These are phyloP conservation scores for Geranomyces michiganensis DNA, from an alignment of 192 early-diverging fungal genomes.

Conservation along the genomic window DNA sequence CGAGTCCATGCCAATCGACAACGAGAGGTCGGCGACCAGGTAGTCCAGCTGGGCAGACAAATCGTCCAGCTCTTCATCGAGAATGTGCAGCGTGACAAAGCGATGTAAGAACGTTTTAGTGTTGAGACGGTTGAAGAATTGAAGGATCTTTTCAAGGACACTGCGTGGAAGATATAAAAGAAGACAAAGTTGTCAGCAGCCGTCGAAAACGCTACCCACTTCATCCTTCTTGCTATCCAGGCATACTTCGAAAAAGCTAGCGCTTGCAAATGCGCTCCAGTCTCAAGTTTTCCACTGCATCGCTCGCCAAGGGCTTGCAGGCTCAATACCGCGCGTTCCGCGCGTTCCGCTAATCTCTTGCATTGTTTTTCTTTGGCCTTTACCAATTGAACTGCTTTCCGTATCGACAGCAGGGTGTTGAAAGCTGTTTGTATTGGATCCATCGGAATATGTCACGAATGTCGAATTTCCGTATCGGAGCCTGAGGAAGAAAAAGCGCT, in stretches of 20 bases:
- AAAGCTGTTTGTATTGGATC: conserved; percentile 9
- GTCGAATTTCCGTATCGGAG: no score
- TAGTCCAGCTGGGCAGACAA: not conserved
- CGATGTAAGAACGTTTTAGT: conserved; percentile 13
- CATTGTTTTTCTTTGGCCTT: conserved; percentile 7
- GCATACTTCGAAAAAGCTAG: not conserved
- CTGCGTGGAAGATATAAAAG: not conserved
- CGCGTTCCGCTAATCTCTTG: not conserved
- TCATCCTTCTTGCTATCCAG: not conserved
- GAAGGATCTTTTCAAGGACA: conserved; percentile 18
- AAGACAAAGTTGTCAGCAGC: not conserved
- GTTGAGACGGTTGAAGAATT: conserved; percentile 9
- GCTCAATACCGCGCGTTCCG: conserved; percentile 8
- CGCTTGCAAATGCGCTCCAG: conserved; percentile 14
- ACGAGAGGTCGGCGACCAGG: not conserved
- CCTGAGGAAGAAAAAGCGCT: no score
- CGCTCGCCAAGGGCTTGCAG: not conserved
- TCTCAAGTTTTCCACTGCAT: not conserved
- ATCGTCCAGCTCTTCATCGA: conserved; percentile 7
- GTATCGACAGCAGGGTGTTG: not conserved
- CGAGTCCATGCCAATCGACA: conserved; percentile 17
- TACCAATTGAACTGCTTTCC: not conserved
- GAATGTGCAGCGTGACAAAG: conserved; percentile 6
- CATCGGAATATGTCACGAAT: not conserved
- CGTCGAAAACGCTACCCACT: no score